These are phyloP conservation scores for Talaromyces pinophilus DNA, from an alignment of 2,329 filamentous ascomycete species.

Conservation along the genomic window DNA sequence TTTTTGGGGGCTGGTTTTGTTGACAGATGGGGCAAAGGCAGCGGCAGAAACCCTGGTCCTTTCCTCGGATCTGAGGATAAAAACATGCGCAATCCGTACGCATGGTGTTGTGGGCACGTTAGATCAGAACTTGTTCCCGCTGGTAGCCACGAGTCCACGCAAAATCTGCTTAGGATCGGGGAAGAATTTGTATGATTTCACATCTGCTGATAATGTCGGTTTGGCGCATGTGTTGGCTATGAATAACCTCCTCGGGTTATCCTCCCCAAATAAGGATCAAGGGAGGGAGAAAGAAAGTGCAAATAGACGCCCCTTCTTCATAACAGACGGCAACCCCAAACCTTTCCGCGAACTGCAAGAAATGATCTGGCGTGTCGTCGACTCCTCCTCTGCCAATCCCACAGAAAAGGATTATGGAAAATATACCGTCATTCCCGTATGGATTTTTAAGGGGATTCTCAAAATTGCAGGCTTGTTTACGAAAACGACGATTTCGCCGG, in stretches of 20 bases:
- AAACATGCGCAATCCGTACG: conserved; percentile 21
- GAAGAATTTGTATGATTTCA: conserved; percentile 19
- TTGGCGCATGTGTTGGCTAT: conserved; percentile 18
- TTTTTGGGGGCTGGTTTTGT: background rate
- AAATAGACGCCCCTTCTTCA: conserved; percentile 14
- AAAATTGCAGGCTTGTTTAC: conserved; percentile 1
- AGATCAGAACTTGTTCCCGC: conserved; percentile 17
- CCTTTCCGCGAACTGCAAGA: conserved; percentile 17
- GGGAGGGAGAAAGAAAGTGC: background rate
- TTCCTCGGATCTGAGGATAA: background rate
- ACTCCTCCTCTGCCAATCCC: too few species aligned
- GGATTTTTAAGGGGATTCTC: conserved; percentile 11
- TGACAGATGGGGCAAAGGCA: conserved; percentile 3
- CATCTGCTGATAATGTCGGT: conserved; percentile 20
- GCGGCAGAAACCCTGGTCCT: conserved; percentile 15
- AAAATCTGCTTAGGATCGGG: conserved; percentile 2
- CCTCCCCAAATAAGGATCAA: background rate
- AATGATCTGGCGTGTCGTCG: conserved; percentile 20
- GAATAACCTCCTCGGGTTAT: conserved; percentile 11
- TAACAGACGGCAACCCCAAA: conserved; percentile 18
- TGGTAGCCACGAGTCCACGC: conserved; percentile 16
- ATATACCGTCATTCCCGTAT: conserved; percentile 12
- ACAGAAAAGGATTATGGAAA: too few species aligned
- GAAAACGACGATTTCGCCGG: conserved; percentile 12
- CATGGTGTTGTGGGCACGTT: conserved; percentile 18